These are phyloP conservation scores for Mollisia scopiformis DNA, from an alignment of 2,329 filamentous ascomycete genomes.

Conservation along the genomic window DNA sequence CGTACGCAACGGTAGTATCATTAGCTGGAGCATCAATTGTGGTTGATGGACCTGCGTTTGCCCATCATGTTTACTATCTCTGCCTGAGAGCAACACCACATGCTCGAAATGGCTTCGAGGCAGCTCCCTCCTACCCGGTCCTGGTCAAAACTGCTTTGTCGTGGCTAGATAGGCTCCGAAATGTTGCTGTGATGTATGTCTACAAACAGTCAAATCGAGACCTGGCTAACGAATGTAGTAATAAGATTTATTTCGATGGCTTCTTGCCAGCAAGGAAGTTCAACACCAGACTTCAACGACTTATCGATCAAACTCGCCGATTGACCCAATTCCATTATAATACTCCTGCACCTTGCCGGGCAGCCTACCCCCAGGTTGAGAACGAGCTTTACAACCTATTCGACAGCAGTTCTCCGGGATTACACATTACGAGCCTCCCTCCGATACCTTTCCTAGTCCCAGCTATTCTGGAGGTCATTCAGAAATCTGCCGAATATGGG, in stretches of 20 bases:
- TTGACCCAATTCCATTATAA: slow-evolving; percentile 29
- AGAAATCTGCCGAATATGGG: slow-evolving; percentile 45
- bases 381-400: slow-evolving; percentile 25
- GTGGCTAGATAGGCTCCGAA: slow-evolving; percentile 65
- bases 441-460: slow-evolving; percentile 73
- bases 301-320: slow-evolving; percentile 28
- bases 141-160: slow-evolving; percentile 60
- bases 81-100: slow-evolving; percentile 46
- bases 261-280: slow-evolving; percentile 62
- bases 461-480: slow-evolving; percentile 72
- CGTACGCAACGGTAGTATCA: slow-evolving; percentile 48
- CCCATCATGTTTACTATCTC: slow-evolving; percentile 70
- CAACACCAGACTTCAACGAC: slow-evolving; percentile 29
- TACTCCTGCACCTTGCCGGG: slow-evolving; percentile 20
- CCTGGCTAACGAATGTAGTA: slow-evolving; percentile 44
- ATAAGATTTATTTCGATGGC: slow-evolving; percentile 84
- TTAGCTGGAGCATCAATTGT: slow-evolving; percentile 50
- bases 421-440: slow-evolving; percentile 38
- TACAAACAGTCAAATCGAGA: background rate
- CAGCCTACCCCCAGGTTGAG: slow-evolving; percentile 20
- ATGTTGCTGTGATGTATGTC: slow-evolving; percentile 62
- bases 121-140: slow-evolving; percentile 63
- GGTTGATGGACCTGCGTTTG: slow-evolving; percentile 80
- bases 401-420: slow-evolving; percentile 23
- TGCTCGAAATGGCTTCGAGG: slow-evolving; percentile 50